A percentile compares a stretch with the other conserved stretches of the same genome.
Evolutionary conservation across 345 rosid species (phyloP).

Genomic region (Moricandia arvensis): DNA sequence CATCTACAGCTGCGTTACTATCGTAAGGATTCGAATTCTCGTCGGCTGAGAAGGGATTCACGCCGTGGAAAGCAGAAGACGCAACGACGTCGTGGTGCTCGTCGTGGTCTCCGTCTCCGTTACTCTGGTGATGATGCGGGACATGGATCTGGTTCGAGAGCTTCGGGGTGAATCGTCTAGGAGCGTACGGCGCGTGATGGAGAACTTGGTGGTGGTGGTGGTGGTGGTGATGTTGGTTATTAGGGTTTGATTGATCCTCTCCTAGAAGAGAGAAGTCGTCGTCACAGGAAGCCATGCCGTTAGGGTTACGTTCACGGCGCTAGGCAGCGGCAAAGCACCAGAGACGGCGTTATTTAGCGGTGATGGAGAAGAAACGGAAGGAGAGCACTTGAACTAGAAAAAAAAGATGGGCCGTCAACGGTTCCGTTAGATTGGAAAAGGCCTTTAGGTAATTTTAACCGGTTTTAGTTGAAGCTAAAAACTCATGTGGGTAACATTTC

Average conservation of each 20-base stretch:
- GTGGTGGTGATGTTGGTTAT: conserved; percentile 33
- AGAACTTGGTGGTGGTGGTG: conserved; percentile 48
- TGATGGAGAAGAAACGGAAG: conserved; percentile 55
- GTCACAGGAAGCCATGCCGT: conserved; percentile 91
- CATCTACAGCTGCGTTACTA: conserved; percentile 31
- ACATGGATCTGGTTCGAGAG: conserved; percentile 47
- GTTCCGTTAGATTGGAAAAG: conserved; percentile 48
- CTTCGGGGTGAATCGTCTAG: conserved; percentile 42
- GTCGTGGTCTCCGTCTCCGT: conserved; percentile 40
- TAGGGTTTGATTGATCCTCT: conserved; percentile 57
- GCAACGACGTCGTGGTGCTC: conserved; percentile 49
- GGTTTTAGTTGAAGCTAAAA: neutral
- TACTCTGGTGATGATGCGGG: conserved; percentile 34
- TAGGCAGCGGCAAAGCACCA: conserved; percentile 10
- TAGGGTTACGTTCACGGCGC: conserved; percentile 52
- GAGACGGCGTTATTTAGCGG: conserved; percentile 63
- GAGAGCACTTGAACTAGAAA: conserved; percentile 16
- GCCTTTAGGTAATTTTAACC: neutral
- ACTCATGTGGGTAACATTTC: neutral
- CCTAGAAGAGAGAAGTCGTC: conserved; percentile 78
- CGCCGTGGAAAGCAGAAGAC: conserved; percentile 55
- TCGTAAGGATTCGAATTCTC: conserved; percentile 44
- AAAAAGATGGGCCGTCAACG: conserved; percentile 57
- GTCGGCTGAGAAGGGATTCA: conserved; percentile 37
- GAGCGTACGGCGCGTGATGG: conserved; percentile 47